Percentiles rank a stretch among this genome's conserved stretches.
These are phyloP conservation scores for Acacia pycnantha DNA, from an alignment of 331 rosid species.

Conservation along the genomic window DNA sequence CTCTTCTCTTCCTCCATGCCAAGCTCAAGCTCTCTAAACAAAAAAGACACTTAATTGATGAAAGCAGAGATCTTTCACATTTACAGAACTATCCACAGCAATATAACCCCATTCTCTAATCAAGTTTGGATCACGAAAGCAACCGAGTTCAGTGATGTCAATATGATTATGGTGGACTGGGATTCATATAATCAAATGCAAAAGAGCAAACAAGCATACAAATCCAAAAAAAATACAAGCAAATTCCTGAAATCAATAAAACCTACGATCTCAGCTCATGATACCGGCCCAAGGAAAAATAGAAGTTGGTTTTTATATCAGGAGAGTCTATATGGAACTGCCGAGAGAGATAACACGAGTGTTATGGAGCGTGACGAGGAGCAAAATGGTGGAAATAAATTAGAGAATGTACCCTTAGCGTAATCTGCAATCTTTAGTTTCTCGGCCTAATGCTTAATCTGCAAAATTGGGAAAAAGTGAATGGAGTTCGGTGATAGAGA, in stretches of 20 bases:
- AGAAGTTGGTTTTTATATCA: background rate
- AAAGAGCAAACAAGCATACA: background rate
- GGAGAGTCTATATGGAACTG: background rate
- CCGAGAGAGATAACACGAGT: constrained; percentile 20
- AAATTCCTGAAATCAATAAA: constrained; percentile 4
- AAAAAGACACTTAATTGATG: constrained; percentile 20
- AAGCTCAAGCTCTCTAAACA: constrained; percentile 31
- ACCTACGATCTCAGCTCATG: background rate
- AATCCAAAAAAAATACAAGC: background rate
- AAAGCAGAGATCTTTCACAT: constrained; percentile 16
- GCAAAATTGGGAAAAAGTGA: constrained; percentile 14
- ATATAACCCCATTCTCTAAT: constrained; percentile 16
- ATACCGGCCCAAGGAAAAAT: background rate
- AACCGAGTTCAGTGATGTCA: constrained; percentile 6
- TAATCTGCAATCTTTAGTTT: background rate
- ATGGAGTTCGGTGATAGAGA: constrained; percentile 24
- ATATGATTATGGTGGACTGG: constrained; percentile 12
- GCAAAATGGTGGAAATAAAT: background rate
- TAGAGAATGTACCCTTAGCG: constrained; percentile 23
- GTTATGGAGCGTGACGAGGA: background rate
- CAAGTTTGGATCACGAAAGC: constrained; percentile 13
- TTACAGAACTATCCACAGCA: constrained; percentile 12
- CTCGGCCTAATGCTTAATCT: background rate
- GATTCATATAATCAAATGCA: constrained; percentile 24
- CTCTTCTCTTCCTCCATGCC: constrained; percentile 65